Conservation (phyloP, 2,329 filamentous ascomycete genomes). For the Phaeosphaeriaceae sp. region DNA sequence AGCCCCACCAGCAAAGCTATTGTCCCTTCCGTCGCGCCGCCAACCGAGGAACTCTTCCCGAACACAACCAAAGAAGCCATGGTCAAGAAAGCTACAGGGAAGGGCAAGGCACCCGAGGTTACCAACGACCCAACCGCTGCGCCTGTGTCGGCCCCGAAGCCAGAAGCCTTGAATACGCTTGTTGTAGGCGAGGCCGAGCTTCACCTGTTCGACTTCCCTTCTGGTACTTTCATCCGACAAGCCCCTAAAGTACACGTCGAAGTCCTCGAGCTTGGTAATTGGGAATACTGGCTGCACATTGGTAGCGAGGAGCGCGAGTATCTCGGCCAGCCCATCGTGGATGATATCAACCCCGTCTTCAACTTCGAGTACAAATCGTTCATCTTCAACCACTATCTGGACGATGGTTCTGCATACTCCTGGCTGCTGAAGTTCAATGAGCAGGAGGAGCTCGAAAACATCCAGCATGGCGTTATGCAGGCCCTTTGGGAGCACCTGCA, state of each 20-base stretch:
- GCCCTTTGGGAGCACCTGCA: constrained; percentile 97
- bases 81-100: constrained; percentile 49
- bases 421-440: constrained; percentile 95
- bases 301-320: constrained; percentile 77
- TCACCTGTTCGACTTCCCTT: constrained; percentile 90
- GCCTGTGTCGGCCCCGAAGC: constrained; percentile 66
- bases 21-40: constrained; percentile 35
- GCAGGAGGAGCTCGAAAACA: constrained; percentile 78
- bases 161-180: constrained; percentile 75
- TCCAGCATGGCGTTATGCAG: constrained; percentile 94
- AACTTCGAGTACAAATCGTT: constrained; percentile 99
- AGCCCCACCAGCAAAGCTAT: constrained; percentile 55
- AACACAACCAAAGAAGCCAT: constrained; percentile 51
- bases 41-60: constrained; percentile 44
- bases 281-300: constrained; percentile 96
- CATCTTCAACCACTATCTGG: constrained; percentile 96
- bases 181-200: constrained; percentile 80
- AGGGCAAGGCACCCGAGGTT: constrained; percentile 36
- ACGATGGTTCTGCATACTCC: constrained; percentile 89
- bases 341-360: constrained; percentile 97
- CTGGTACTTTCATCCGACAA: constrained; percentile 83
- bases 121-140: constrained; percentile 62
- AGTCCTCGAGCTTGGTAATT: constrained; percentile 85
- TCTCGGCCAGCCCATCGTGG: constrained; percentile 83
- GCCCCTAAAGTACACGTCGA: constrained; percentile 77